Evolutionary conservation across 208 protist genomes (phyloP), one percentile per base, ranked within the genome.

Genomic region (Leishmania lainsoni): DNA sequence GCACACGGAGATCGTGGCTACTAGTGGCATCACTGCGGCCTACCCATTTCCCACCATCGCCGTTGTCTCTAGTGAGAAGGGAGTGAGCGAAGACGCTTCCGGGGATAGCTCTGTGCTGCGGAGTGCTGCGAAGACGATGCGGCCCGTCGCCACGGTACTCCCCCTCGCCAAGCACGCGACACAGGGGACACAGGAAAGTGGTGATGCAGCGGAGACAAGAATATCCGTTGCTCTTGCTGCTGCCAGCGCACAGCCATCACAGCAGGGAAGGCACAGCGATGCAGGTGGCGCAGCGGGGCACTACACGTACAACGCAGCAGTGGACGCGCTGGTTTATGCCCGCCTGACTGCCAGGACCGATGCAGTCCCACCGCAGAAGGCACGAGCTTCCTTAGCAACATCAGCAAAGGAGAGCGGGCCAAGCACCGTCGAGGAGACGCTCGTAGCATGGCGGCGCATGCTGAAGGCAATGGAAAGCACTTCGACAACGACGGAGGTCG

Each of bases 291-390:
- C 48, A 49, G 29, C 54, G 73, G 20, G 51, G 35, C 32, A 48
- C 75, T 81, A 79, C 78, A 82, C 78, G 9, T 86, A 79, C 45
- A 78, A 81, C 51, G 63, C 77, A 66, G 82, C 68, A 5, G 82
- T 82, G 5, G 78, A 75, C 2, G 74, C 77, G 1, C 72, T 85
- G 5, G 45, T 85, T 22, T 76, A 59, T 48, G 71, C 45, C 5
- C 49, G 49, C 48, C 71, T 75, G 49, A 49, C 71, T 8, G 10
- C 48, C 17, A 29, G 71, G 45, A 5, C 22, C 9, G 26, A 48
- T 59, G 42, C 9, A 45, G 49, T 42, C 10, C 20, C 45, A 45
- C 49, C 10, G 3, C 71, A 42, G n/a, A 8, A 69, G 35, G 63
- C 58, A 29, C 22, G 10, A 32, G 63, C 26, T 8, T 29, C 32